Percentiles rank a stretch among this genome's conserved stretches.
phyloP scores from a whole-genome alignment of 176 grass and related monocot species.

The Oryza meyeriana region DNA sequence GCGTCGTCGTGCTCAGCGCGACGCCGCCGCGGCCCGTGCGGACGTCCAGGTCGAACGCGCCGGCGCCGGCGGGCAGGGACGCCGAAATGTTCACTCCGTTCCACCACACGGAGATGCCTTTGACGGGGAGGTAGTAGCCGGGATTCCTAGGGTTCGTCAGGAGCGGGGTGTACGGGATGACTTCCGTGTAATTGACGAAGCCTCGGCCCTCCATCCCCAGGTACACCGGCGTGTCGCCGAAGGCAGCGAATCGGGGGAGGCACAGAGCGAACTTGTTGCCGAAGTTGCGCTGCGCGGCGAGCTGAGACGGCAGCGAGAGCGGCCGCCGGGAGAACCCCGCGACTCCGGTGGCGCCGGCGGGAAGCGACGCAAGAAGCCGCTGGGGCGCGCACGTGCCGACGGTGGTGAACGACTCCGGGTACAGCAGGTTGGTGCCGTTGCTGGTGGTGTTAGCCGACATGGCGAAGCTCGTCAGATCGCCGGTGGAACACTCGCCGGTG shows the following conservation, averaged over 20 bases:
- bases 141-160: conserved; percentile 30
- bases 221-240: conserved; percentile 45
- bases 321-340: conserved; percentile 28
- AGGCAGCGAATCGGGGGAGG: conserved; percentile 36
- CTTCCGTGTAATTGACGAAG: not conserved
- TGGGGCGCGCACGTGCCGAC: conserved; percentile 40
- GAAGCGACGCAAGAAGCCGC: not conserved
- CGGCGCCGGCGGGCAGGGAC: not conserved
- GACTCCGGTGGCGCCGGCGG: conserved; percentile 20
- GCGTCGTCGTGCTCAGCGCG: conserved; percentile 40
- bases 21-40: conserved; percentile 39
- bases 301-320: conserved; percentile 46
- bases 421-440: conserved; percentile 14
- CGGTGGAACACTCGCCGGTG: conserved; percentile 32
- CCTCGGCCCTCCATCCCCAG: not conserved
- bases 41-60: conserved; percentile 25
- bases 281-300: conserved; percentile 25
- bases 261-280: conserved; percentile 50
- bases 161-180: conserved; percentile 40
- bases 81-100: not conserved
- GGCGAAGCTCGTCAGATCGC: conserved; percentile 20
- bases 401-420: not conserved
- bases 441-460: conserved; percentile 33
- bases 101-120: conserved; percentile 11
- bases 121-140: conserved; percentile 46